Conservation (phyloP, 768 basidiomycete genomes). For the Boletus reticuloceps region DNA sequence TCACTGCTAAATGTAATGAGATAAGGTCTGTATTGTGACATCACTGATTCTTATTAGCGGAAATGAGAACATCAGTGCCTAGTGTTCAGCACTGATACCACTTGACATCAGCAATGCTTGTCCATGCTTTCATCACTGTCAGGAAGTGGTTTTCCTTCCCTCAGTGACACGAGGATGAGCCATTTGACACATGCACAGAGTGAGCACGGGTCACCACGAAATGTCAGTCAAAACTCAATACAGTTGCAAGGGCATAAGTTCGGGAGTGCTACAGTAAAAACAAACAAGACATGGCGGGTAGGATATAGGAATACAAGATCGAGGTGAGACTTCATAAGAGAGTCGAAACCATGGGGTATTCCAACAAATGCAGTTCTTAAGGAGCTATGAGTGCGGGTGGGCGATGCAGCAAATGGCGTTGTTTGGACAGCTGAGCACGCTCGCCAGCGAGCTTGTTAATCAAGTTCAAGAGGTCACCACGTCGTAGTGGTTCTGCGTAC, state of each 20-base stretch:
- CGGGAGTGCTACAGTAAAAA: conserved; percentile 15
- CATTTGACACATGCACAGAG: too few relatives aligned
- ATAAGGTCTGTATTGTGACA: too few relatives aligned
- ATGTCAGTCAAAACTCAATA: conserved; percentile 5
- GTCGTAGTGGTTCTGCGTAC: conserved; percentile 66
- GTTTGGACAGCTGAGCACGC: conserved; percentile 38
- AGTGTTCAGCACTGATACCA: too few relatives aligned
- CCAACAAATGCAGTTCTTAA: conserved; percentile 6
- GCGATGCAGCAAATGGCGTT: conserved; percentile 31
- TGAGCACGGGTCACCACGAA: neutral
- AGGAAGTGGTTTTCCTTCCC: too few relatives aligned
- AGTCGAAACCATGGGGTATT: conserved; percentile 1
- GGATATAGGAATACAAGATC: conserved; percentile 15
- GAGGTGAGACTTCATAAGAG: neutral
- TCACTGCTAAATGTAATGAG: too few relatives aligned
- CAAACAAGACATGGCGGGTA: neutral
- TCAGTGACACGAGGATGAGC: neutral
- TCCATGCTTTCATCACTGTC: too few relatives aligned
- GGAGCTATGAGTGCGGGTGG: conserved; percentile 31
- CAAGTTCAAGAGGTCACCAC: conserved; percentile 75
- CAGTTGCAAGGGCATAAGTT: conserved; percentile 2
- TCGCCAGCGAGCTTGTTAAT: conserved; percentile 79
- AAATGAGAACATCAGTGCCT: too few relatives aligned
- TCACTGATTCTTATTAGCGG: too few relatives aligned
- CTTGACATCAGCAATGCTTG: too few relatives aligned